Base-by-base conservation (phyloP, 1,284 basidiomycete genomes). In the Ustilago loliicola region DNA sequence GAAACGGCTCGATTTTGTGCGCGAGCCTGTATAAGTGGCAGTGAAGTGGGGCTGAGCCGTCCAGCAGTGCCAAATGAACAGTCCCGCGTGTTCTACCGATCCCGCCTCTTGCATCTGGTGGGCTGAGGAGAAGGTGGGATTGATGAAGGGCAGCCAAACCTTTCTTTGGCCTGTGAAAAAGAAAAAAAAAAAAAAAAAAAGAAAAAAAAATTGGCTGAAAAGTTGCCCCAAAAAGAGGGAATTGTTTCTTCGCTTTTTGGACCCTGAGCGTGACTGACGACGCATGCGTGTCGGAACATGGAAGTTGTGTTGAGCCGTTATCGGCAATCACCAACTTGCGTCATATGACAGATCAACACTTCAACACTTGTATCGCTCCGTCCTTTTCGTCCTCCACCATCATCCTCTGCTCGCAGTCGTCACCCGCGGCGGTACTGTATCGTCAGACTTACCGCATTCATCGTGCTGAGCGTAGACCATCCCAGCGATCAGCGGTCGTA, bases 21-120 rank as follows among this genome's bases (percentile, higher is more conserved):
- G n/a, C n/a, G 21, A 21, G 45, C 40, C 9, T 51, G 48, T 17
- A 52, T 6, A 27, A 3, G 9, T 17, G 5, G 13, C 2, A 19
- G 25, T 52, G 50, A 58, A 19, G 13, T 36, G 36, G 9, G 36
- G 17, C 21, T 10, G 6, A 17, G 36, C 11, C n/a, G 55, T 57
- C 55, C 25, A 57, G n/a, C 2, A 57, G 55, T 47, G 55, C 42
- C 36, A 57, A 32, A 57, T 57, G 55, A 57, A 45, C n/a, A 10
- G 19, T 47, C 40, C 55, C 55, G 38, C 32, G 23, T 56, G 38
- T 40, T 40, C 38, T 40, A 15, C 21, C 21, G 7, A 21, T 45
- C 42, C 42, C 21, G 42, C 21, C 42, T 21, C 19, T 21, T 21
- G 42, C n/a, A 21, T 30, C 15, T 13, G 32, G 23, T 51, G 48